A percentile compares a stretch with the other conserved stretches of the same genome.
These are phyloP conservation scores for Trichosporon ovoides DNA, from an alignment of 1,284 basidiomycete species.

Conservation along the genomic window DNA sequence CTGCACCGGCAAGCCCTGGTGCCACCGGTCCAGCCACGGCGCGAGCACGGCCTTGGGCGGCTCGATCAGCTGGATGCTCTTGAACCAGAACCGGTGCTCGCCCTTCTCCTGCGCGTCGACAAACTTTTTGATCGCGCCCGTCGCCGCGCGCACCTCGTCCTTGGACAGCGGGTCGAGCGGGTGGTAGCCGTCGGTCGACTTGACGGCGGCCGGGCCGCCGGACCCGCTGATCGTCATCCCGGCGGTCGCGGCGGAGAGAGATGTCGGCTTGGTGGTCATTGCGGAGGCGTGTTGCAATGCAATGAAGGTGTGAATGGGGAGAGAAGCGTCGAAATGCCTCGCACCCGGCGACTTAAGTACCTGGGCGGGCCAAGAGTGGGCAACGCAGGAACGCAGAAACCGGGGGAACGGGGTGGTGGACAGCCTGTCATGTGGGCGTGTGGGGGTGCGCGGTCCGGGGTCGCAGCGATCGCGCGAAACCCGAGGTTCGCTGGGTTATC, in stretches of 20 bases:
- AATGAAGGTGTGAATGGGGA: neutral
- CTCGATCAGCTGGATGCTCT: constrained; percentile 30
- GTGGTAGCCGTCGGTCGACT: constrained; percentile 25
- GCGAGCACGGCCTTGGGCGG: constrained; percentile 31
- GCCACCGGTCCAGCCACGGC: constrained; percentile 26
- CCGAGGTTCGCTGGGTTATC: no score
- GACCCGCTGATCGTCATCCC: neutral
- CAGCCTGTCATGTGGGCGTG: no score
- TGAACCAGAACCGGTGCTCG: constrained; percentile 31
- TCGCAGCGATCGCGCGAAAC: no score
- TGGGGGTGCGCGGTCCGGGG: no score
- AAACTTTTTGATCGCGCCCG: constrained; percentile 15
- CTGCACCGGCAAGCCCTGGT: constrained; percentile 8
- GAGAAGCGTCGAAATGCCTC: neutral
- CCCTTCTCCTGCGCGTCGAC: constrained; percentile 4
- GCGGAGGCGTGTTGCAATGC: neutral
- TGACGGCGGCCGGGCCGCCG: neutral
- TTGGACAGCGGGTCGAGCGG: constrained; percentile 49
- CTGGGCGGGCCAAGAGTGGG: no score
- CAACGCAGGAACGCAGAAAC: no score
- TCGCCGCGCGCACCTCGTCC: constrained; percentile 37
- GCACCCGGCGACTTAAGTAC: no score
- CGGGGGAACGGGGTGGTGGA: no score
- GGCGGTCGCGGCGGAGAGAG: constrained; percentile 3
- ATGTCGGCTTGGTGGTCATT: constrained; percentile 2